Conservation (phyloP, 192 early-diverging fungal species). For the Entophlyctis helioformis region DNA sequence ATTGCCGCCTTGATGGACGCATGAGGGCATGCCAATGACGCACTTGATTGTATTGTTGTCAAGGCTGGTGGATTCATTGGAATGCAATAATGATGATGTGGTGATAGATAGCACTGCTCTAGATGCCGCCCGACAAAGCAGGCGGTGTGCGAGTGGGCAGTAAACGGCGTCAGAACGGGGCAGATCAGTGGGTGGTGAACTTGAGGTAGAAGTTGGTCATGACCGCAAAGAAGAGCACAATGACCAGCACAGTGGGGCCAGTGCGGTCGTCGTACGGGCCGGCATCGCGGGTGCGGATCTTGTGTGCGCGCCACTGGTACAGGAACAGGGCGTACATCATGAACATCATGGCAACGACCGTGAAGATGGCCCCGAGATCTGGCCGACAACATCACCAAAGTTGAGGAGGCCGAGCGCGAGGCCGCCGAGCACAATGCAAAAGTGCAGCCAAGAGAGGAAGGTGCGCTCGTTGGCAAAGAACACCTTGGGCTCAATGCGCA, state of each 20-base stretch:
- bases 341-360: slow-evolving; percentile 52
- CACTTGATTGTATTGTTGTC: no score
- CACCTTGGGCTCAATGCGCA: slow-evolving; percentile 74
- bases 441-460: slow-evolving; percentile 63
- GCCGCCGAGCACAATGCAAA: slow-evolving; percentile 49
- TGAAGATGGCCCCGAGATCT: slow-evolving; percentile 56
- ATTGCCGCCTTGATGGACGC: no score
- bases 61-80: no score
- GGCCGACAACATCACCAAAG: slow-evolving; percentile 57
- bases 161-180: no score
- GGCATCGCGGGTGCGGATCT: slow-evolving; percentile 41
- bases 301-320: slow-evolving; percentile 54
- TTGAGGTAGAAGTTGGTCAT: slow-evolving; percentile 27
- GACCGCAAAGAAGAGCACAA: slow-evolving; percentile 33
- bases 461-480: slow-evolving; percentile 83
- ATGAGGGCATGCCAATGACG: no score
- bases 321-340: slow-evolving; percentile 61
- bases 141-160: no score
- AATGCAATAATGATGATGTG: no score
- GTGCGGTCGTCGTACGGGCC: slow-evolving; percentile 54
- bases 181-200: no score
- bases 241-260: slow-evolving; percentile 59
- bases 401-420: slow-evolving; percentile 65
- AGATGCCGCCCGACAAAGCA: no score
- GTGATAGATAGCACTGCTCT: no score